A percentile compares a stretch with the other conserved stretches of the same genome.
Evolutionary conservation across 2,329 filamentous ascomycete genomes (phyloP).

Genomic region (Albifimbria verrucaria): DNA sequence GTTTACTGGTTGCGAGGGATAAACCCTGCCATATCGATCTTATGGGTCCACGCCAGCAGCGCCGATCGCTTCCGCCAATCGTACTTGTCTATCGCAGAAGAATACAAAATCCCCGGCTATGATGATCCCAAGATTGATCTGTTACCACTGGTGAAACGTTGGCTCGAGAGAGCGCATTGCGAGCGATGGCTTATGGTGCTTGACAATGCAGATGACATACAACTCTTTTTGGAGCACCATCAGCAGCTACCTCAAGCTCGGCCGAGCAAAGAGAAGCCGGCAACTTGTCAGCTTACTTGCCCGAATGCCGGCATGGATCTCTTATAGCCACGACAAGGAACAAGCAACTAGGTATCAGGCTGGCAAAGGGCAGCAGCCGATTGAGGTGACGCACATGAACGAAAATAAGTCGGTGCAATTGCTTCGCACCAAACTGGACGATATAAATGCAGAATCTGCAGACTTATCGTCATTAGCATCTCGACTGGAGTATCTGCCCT

Average conservation of each 20-base stretch:
- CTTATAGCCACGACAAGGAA: neutral
- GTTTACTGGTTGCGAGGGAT: neutral
- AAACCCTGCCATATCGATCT: neutral
- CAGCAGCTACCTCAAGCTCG: neutral
- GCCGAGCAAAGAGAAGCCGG: neutral
- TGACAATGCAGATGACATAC: constrained; percentile 40
- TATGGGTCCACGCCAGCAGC: constrained; percentile 1
- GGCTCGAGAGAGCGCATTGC: constrained; percentile 17
- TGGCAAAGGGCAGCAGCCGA: constrained; percentile 1
- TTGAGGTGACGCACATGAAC: constrained; percentile 25
- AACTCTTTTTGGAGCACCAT: constrained; percentile 21
- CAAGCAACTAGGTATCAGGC: constrained; percentile 2
- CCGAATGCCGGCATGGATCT: neutral
- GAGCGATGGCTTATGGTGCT: constrained; percentile 39
- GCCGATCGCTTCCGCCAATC: neutral
- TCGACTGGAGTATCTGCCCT: constrained; percentile 26
- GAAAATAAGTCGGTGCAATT: constrained; percentile 21
- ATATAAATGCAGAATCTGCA: neutral
- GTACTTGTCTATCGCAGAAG: constrained; percentile 22
- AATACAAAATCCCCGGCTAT: constrained; percentile 22
- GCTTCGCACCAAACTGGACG: constrained; percentile 15
- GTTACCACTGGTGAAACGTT: constrained; percentile 29
- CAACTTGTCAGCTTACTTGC: neutral
- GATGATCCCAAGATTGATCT: constrained; percentile 30
- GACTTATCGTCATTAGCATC: constrained; percentile 16